A percentile compares a stretch with the other conserved stretches of the same genome.
phyloP scores from a whole-genome alignment of 352 stramenopile genomes.

The Thraustochytrium aureum region DNA sequence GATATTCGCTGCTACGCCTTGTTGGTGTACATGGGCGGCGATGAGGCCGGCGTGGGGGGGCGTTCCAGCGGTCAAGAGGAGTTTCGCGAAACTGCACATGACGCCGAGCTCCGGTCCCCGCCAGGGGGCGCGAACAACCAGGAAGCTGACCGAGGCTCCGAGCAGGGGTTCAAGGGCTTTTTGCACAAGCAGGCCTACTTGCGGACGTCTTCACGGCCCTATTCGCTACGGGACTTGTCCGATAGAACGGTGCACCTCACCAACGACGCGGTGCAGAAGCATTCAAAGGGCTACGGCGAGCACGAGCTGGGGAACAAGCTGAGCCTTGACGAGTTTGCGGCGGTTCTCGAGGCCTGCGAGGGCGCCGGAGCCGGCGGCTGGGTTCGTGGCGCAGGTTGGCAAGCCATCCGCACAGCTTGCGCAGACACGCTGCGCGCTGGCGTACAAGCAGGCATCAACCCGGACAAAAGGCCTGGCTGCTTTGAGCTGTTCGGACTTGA shows the following conservation, averaged over 20 bases:
- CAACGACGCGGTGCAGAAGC: constrained; percentile 91
- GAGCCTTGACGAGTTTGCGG: constrained; percentile 59
- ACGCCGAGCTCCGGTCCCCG: too few species aligned
- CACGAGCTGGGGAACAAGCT: constrained; percentile 71
- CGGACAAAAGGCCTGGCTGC: constrained; percentile 72
- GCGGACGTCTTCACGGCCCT: constrained; percentile 72
- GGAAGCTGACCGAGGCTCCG: not conserved
- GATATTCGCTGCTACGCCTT: constrained; percentile 60
- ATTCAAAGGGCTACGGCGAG: constrained; percentile 77
- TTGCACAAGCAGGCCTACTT: constrained; percentile 85
- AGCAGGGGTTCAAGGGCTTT: constrained; percentile 59
- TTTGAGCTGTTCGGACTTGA: constrained; percentile 90
- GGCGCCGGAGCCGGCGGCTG: constrained; percentile 10
- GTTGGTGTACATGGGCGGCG: not conserved
- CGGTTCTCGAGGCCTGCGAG: constrained; percentile 55
- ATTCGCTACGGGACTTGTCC: constrained; percentile 56
- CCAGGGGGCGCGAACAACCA: not conserved
- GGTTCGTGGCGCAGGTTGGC: not conserved
- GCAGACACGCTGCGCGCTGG: constrained; percentile 67
- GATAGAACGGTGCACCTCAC: constrained; percentile 86
- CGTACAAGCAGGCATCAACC: constrained; percentile 75
- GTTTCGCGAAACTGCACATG: too few species aligned
- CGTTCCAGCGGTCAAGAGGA: too few species aligned
- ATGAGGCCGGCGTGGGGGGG: not conserved
- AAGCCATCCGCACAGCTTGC: constrained; percentile 2